Base-by-base conservation (phyloP, 2,329 filamentous ascomycete species). In the Monilinia fructicola region DNA sequence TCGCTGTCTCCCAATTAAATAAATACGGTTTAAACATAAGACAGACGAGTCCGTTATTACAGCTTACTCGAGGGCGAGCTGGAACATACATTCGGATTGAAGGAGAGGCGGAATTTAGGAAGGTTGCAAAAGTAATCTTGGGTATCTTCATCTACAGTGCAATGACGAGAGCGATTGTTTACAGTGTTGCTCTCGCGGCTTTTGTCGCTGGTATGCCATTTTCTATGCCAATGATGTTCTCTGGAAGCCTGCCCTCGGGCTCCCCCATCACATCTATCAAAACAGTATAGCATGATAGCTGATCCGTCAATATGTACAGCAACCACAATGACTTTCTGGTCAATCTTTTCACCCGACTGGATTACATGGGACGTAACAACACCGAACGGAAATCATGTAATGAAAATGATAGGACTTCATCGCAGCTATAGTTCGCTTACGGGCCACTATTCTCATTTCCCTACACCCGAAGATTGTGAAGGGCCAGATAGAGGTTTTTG, bases 351-450 rank as follows among this genome's bases (percentile, higher is more conserved):
- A 56, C 89, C 91, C 21, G 81, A 86, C 77, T 95, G 91, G 91
- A 80, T 93, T 61, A 83, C 83, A 65, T 92, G 86, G 76, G 79
- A 83, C 54, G 84, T 86, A 53, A 81, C 81, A 10, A 78, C 81
- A 61, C 74, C 74, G 56, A 74, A 78, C 46, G 81, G 81, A 74
- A 78, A 79, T 67, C 80, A 80, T 70, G 85, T 87, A 72, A 85
- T 84, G 69, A 87, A 93, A 71, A 85, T 83, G 56, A 88, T 90
- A 76, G 94, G 94, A 67, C 86, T 99, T 55, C 91, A 97, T 79
- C 85, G 84, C 72, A 88, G 87, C 76, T 99, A 94, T 79, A 90
- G 89, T 64, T 90, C 86, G 67, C 81, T 91, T 67, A 67, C 67
- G 28, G 55, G 55, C 44, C 78, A 79, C 56, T 93, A 90, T 77